Base-by-base conservation (phyloP, 345 rosid species). In the Boechera divaricarpa region DNA sequence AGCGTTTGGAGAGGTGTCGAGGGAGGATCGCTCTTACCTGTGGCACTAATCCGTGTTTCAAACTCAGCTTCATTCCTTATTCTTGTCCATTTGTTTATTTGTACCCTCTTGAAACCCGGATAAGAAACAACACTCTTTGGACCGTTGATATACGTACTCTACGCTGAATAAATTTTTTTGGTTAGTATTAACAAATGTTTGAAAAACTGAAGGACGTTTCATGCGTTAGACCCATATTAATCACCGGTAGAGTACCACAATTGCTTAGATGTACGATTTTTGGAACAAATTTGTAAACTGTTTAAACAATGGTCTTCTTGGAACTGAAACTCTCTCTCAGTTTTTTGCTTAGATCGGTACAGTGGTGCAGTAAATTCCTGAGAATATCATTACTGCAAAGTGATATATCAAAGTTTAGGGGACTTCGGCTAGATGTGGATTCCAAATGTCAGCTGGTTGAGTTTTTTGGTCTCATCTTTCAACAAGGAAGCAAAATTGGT, bases 31-130 rank as follows among this genome's bases (percentile, higher is more conserved):
- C 15, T 18, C 45, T 60, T 18, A 15, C 24, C 52, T 15, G 2
- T 4, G 53, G 26, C 56, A 65, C 16, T n/a, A 31, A 31, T 47
- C 29, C n/a, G 10, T 31, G 56, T 36, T 60, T 60, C 64, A 8
- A 59, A 59, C 15, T 21, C 44, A 10, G 13, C 24, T 6, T 15
- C 53, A 44, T 44, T 44, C 26, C 24, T 1, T 29, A 45, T 64
- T 45, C 39, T 44, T 7, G 41, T 65, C 55, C 69, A 65, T 47
- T 65, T 47, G 41, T 45, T 65, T 65, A 53, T 63, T 41, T 63
- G 67, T 24, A 61, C 32, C 16, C n/a, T 38, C 48, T 38, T 61
- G 10, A 21, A 62, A 62, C 51, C 11, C 33, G 10, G 49, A 39
- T 62, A 8, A 38, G 9, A 9, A 47, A 15, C 15, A 47, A 13